Conservation (phyloP, 352 stramenopile genomes). For the Elongisporangium anandrum region DNA sequence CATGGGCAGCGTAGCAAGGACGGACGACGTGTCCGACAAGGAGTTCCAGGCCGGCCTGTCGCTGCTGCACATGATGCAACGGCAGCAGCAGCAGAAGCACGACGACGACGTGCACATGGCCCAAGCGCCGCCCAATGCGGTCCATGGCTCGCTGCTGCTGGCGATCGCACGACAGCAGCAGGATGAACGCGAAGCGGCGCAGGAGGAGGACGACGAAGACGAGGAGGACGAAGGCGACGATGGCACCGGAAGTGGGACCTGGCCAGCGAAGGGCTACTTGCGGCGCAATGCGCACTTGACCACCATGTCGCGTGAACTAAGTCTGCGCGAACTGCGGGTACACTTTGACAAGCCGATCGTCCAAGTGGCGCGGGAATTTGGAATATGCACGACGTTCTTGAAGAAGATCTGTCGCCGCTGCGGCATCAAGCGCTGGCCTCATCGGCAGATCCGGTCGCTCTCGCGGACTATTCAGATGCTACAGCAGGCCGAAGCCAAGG, state of each 20-base stretch:
- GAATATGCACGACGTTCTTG: slow-evolving; percentile 73
- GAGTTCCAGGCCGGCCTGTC: slow-evolving; percentile 61
- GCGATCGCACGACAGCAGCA: slow-evolving; percentile 29
- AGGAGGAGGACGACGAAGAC: slow-evolving; percentile 11
- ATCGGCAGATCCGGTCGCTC: slow-evolving; percentile 68
- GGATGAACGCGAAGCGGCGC: slow-evolving; percentile 3
- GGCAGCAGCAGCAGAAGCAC: slow-evolving; percentile 6
- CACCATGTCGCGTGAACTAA: slow-evolving; percentile 46
- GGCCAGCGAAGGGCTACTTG: slow-evolving; percentile 9
- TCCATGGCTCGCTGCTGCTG: slow-evolving; percentile 33
- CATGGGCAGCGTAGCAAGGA: slow-evolving; percentile 5
- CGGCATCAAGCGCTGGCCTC: slow-evolving; percentile 64
- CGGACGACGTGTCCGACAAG: slow-evolving; percentile 30
- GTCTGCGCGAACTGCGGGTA: slow-evolving; percentile 49
- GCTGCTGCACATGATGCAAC: slow-evolving; percentile 61
- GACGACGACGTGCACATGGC: slow-evolving; percentile 1
- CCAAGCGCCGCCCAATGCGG: slow-evolving; percentile 6
- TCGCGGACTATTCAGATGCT: slow-evolving; percentile 72
- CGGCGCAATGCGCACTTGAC: slow-evolving; percentile 42
- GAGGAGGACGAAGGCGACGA: not conserved
- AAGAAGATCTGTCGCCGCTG: slow-evolving; percentile 71
- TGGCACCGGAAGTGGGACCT: not conserved
- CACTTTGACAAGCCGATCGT: slow-evolving; percentile 67
- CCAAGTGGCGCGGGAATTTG: slow-evolving; percentile 60
- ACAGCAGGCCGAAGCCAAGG: slow-evolving; percentile 45